These are phyloP conservation scores for Trypanosoma boissoni DNA, from an alignment of 208 protist species.

Conservation along the genomic window DNA sequence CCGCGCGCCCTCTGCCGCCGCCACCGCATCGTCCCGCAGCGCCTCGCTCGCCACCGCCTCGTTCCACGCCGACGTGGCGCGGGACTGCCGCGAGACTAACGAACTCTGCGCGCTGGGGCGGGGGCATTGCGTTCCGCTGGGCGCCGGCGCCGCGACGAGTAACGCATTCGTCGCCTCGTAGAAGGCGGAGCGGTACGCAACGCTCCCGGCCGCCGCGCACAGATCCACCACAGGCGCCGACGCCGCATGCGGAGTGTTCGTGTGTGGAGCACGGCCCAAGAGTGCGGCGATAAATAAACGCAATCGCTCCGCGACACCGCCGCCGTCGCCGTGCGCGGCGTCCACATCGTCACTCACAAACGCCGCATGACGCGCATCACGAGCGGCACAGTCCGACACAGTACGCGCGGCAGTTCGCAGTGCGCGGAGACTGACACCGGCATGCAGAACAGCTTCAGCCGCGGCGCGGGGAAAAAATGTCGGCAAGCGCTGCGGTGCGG, in stretches of 20 bases:
- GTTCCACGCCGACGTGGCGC: constrained; percentile 55
- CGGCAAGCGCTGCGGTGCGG: constrained; percentile 60
- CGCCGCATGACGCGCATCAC: constrained; percentile 19
- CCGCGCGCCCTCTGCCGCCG: constrained; percentile 23
- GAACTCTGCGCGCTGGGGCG: no score
- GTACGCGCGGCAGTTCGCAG: constrained; percentile 61
- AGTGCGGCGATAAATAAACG: no score
- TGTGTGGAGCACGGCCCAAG: no score
- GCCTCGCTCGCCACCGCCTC: constrained; percentile 65
- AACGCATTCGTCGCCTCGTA: no score
- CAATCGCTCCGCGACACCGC: constrained; percentile 15
- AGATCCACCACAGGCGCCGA: constrained; percentile 44
- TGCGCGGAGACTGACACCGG: constrained; percentile 66
- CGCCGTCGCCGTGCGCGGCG: constrained; percentile 10
- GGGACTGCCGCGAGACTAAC: constrained; percentile 41
- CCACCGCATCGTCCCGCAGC: constrained; percentile 28
- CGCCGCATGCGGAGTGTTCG: no score
- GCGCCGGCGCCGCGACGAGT: no score
- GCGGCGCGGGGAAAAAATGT: constrained; percentile 57
- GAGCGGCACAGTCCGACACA: constrained; percentile 32
- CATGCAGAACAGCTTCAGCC: constrained; percentile 50
- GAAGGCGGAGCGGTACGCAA: no score
- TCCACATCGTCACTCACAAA: constrained; percentile 23
- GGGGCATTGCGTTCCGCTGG: no score
- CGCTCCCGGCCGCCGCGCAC: no score